Base-by-base conservation (phyloP, 805 yeast genomes). In the Vanderwaltozyma verrucispora region DNA sequence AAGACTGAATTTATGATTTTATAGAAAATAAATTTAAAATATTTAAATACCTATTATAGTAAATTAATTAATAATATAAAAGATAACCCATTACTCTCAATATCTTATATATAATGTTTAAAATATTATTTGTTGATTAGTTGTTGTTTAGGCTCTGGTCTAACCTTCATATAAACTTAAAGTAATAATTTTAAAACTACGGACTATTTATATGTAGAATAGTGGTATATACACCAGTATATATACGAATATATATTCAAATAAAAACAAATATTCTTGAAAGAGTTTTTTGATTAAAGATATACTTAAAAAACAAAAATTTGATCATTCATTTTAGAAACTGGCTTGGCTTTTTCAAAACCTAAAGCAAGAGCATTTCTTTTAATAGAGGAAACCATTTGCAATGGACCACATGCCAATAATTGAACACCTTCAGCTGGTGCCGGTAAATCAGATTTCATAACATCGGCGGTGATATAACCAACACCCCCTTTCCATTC, bases 341-440 rank as follows among this genome's bases (percentile, higher is more conserved):
- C 83, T 5, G 95, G 92, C 63, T 77, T 81, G 35, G 95, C 86
- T 71, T 86, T 86, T 35, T 72, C 71, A 62, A 63, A 88, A 13
- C 95, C 96, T 49, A 87, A 69, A 30, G 64, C 64, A 19, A 72
- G 71, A 30, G 89, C 84, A 39, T 79, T 81, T 65, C 76, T 84
- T 69, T 86, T 88, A 59, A 84, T 72, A 42, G 88, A 80, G 42
- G 83, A 72, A 32, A 80, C 77, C 95, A 88, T 83, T 44, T 89
- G 87, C 43, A 94, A 94, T 33, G 96, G 96, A 32, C 96, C 97
- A 65, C 96, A 88, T 39, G 88, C 63, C 54, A 89, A 74, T 49
- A 89, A 68, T 67, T 81, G 82, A 5, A 45, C 46, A 14, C 45
- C 48, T 10, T 43, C 49, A 29, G 75, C 53, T 21, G 85, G 67